These are phyloP conservation scores for Wickerhamiella alocasiicola DNA, from an alignment of 805 yeast species.

Conservation along the genomic window DNA sequence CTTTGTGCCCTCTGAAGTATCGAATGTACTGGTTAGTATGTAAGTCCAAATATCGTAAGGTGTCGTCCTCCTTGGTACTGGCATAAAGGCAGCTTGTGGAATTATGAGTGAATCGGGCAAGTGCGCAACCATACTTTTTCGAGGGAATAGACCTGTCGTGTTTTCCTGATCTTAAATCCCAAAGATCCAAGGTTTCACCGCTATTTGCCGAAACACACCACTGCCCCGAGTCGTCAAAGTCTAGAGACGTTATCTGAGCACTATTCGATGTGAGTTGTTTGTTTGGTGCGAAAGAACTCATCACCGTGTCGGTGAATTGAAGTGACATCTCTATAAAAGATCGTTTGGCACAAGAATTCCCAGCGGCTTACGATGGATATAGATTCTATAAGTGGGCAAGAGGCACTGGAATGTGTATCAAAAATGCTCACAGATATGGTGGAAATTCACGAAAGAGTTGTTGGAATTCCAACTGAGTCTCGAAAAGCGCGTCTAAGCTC, in stretches of 20 bases:
- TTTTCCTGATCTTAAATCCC: constrained; percentile 59
- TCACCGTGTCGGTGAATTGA: constrained; percentile 6
- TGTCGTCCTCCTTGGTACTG: constrained; percentile 56
- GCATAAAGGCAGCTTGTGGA: constrained; percentile 66
- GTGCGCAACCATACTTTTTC: constrained; percentile 84
- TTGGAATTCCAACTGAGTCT: not conserved
- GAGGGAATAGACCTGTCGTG: constrained; percentile 51
- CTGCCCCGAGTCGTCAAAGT: constrained; percentile 76
- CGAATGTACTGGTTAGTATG: constrained; percentile 69
- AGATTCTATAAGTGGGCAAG: not conserved
- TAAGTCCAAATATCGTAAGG: constrained; percentile 58
- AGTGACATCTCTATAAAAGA: not conserved
- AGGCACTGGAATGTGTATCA: constrained; percentile 20
- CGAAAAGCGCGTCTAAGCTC: constrained; percentile 15
- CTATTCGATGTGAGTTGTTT: constrained; percentile 11
- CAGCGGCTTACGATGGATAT: constrained; percentile 16
- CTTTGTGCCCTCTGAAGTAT: constrained; percentile 80
- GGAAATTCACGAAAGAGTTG: constrained; percentile 15
- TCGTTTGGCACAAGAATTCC: not conserved
- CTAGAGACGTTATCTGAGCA: constrained; percentile 32
- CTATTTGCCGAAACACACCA: constrained; percentile 62
- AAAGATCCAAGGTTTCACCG: constrained; percentile 73
- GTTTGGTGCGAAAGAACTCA: constrained; percentile 12
- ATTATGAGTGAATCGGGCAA: constrained; percentile 72
- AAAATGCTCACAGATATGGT: constrained; percentile 18